Evolutionary conservation across 116 monocot genomes (phyloP), one percentile per base, ranked within the genome.

Genomic region (Iris pallida): DNA sequence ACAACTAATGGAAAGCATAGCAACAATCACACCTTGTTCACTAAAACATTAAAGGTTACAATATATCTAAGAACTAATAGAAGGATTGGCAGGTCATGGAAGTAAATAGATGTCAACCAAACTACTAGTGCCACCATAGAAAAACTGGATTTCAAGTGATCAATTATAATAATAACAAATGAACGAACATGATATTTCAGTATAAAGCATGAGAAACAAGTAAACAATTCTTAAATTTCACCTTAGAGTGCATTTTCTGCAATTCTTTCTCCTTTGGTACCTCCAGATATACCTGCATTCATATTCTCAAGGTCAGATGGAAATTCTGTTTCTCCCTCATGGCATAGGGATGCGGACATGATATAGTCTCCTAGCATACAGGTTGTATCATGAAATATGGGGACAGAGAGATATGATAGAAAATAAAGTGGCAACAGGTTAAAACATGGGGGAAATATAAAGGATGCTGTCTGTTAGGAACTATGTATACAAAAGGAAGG

Each of bases 191-290:
- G 14, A 61, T 9, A 42, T 42, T 9, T 5, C 9, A 8, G 11
- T 9, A 12, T 14, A 48, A 48, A 65, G 45, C 40, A 48, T 48
- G 9, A 65, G 2, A 48, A 4, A 16, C 30, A 30, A 30, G 30
- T 10, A 16, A 17, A 5, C 3, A 45, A 11, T 51, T 52, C 14
- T 47, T 5, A 17, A 14, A 18, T 56, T 67, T 63, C 53, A 94
- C 95, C 91, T 95, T 88, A 15, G 79, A 66, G 20, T 83, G 86
- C 71, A 91, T 79, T 60, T 85, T 90, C 78, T 2, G 95, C 91
- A 72, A 88, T 43, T 55, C 71, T 86, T 75, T 88, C 86, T 62
- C 91, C 63, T 76, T 76, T 44, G 95, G 91, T 46, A 84, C 75
- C 70, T 95, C 95, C 76, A 95, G 51, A 69, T 95, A 95, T 68